phyloP scores from a whole-genome alignment of 495 filamentous ascomycete genomes.

The Penicillium silybi region DNA sequence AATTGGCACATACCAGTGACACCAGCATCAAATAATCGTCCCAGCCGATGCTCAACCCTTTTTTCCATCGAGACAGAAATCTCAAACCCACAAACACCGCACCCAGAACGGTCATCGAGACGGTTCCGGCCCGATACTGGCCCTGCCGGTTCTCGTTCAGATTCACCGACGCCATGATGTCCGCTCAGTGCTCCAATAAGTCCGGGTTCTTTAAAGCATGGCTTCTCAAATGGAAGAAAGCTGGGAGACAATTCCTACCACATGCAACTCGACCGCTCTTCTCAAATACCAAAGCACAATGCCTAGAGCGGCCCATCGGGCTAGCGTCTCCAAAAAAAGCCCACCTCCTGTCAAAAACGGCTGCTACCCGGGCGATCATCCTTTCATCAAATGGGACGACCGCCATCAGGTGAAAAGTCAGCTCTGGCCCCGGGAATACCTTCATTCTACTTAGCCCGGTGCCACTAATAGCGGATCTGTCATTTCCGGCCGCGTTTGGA shows the following conservation, averaged over 20 bases:
- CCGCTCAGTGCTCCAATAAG: no score
- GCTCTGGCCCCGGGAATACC: no score
- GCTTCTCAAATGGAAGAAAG: no score
- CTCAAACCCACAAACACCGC: constrained; percentile 10
- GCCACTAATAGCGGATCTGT: not conserved
- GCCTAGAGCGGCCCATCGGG: not conserved
- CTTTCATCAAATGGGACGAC: no score
- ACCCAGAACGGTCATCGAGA: constrained; percentile 10
- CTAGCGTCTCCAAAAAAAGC: not conserved
- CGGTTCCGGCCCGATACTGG: constrained; percentile 8
- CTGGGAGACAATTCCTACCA: no score
- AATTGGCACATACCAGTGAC: constrained; percentile 3
- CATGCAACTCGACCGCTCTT: not conserved
- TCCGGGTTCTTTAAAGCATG: no score
- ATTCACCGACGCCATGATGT: not conserved
- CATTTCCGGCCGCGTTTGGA: not conserved
- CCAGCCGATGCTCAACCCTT: not conserved
- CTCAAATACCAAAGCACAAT: no score
- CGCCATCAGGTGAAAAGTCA: no score
- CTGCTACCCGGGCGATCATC: not conserved
- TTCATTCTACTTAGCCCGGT: no score
- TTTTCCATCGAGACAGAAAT: constrained; percentile 8
- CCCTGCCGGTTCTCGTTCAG: constrained; percentile 4
- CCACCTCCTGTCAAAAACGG: constrained; percentile 1
- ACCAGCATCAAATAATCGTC: constrained; percentile 13